A percentile compares a stretch with the other conserved stretches of the same genome.
phyloP scores from a whole-genome alignment of 2,329 filamentous ascomycete genomes.

The Sphaerulina musiva region DNA sequence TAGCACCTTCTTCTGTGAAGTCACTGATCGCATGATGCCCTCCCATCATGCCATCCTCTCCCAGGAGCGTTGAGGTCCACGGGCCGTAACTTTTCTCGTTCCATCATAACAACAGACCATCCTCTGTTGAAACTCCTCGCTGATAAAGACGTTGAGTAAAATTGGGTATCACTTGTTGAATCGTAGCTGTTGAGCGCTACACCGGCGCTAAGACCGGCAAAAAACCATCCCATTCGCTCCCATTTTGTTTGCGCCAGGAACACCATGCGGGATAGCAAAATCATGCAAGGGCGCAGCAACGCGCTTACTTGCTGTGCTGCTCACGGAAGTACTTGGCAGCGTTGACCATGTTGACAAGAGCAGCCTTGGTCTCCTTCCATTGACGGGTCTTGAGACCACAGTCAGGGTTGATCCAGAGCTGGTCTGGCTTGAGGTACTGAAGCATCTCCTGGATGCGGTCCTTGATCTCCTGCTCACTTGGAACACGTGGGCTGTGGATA shows the following conservation, averaged over 20 bases:
- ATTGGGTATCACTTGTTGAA: slow-evolving; percentile 31
- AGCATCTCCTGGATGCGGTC: slow-evolving; percentile 98
- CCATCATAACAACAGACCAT: slow-evolving; percentile 16
- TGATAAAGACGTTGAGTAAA: slow-evolving; percentile 28
- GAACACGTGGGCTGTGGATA: slow-evolving; percentile 98
- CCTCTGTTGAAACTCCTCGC: slow-evolving; percentile 31
- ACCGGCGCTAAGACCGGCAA: slow-evolving; percentile 10
- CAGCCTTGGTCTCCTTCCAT: slow-evolving; percentile 98
- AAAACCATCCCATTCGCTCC: slow-evolving; percentile 12
- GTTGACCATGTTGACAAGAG: slow-evolving; percentile 93
- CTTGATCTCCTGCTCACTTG: slow-evolving; percentile 96
- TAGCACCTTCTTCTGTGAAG: slow-evolving; percentile 9
- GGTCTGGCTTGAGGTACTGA: slow-evolving; percentile 86
- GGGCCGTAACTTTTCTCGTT: slow-evolving; percentile 18
- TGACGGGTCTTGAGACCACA: slow-evolving; percentile 98
- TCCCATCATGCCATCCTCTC: slow-evolving; percentile 13
- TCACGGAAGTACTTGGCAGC: slow-evolving; percentile 94
- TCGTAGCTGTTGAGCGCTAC: slow-evolving; percentile 19
- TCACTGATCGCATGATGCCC: slow-evolving; percentile 11
- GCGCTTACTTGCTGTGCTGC: slow-evolving; percentile 38
- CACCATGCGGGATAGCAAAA: slow-evolving; percentile 9
- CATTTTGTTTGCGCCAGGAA: slow-evolving; percentile 9
- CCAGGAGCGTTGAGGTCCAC: slow-evolving; percentile 29
- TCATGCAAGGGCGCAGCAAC: slow-evolving; percentile 3
- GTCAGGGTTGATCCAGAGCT: slow-evolving; percentile 99